phyloP scores from a whole-genome alignment of 208 protist genomes.

The Trypanosoma rangeli region DNA sequence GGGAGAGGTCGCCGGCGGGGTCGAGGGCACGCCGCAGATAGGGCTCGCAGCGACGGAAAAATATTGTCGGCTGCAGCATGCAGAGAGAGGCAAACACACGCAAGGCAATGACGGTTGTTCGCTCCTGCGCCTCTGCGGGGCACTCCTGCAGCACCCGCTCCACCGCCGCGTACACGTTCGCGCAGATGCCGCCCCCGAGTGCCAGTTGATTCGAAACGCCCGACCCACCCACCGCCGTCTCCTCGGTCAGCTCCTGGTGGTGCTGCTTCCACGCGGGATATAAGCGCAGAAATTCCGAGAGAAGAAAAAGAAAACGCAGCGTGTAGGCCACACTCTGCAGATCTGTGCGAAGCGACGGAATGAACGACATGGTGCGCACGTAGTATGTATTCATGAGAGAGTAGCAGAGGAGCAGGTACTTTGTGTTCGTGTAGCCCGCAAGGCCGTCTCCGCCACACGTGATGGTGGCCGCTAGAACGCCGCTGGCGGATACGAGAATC shows the following conservation, averaged over 20 bases:
- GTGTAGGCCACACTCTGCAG: conserved; percentile 65
- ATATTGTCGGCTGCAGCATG: conserved; percentile 74
- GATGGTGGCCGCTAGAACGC: conserved; percentile 67
- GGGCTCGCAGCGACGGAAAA: conserved; percentile 54
- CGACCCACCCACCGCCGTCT: conserved; percentile 11
- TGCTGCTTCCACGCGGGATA: conserved; percentile 76
- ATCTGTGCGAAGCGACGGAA: conserved; percentile 44
- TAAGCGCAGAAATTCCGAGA: conserved; percentile 82
- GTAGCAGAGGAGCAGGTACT: conserved; percentile 82
- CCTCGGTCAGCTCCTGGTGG: conserved; percentile 28
- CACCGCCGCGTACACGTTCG: conserved; percentile 63
- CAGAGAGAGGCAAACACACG: conserved; percentile 79
- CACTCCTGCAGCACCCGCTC: conserved; percentile 46
- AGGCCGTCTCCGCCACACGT: conserved; percentile 57
- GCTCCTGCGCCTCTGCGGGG: conserved; percentile 30
- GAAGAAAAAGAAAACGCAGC: conserved; percentile 84
- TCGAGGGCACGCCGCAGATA: conserved; percentile 49
- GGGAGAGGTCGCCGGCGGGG: conserved; percentile 26
- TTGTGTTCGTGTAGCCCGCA: conserved; percentile 42
- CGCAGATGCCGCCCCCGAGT: conserved; percentile 57
- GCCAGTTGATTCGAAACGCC: conserved; percentile 50
- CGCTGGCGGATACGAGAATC: conserved; percentile 68
- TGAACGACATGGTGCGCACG: conserved; percentile 46
- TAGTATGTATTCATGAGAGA: conserved; percentile 89
- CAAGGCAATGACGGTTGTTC: conserved; percentile 56